These are phyloP conservation scores for Boletus barrowsii DNA, from an alignment of 768 basidiomycete genomes.

Conservation along the genomic window DNA sequence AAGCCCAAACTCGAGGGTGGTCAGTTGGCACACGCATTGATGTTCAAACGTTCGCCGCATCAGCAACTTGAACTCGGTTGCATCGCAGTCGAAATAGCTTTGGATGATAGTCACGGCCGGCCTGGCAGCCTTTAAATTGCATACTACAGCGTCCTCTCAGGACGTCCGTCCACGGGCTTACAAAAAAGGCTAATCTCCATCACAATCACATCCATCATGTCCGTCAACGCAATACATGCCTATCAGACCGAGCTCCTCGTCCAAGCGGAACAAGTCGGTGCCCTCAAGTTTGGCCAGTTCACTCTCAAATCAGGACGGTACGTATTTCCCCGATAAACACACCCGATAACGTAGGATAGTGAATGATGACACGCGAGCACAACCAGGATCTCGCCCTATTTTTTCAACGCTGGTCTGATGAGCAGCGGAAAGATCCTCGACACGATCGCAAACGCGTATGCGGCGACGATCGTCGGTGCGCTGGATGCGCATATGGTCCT, in stretches of 20 bases:
- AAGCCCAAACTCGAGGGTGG: no score
- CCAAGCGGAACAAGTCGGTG: constrained; percentile 63
- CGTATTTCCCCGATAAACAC: constrained; percentile 25
- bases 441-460: constrained; percentile 77
- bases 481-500: constrained; percentile 30
- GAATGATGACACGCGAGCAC: background rate
- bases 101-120: no score
- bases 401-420: constrained; percentile 92
- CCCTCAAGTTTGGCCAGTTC: constrained; percentile 88
- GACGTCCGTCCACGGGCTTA: no score
- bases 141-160: no score
- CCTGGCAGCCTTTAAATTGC: no score
- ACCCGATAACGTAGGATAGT: background rate
- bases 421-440: constrained; percentile 80
- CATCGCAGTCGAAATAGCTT: no score
- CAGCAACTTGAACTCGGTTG: no score
- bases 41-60: no score
- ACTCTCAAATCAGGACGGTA: constrained; percentile 94
- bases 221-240: constrained; percentile 32
- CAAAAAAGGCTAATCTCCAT: constrained; percentile 7
- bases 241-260: constrained; percentile 69
- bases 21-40: no score
- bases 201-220: constrained; percentile 7
- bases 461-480: constrained; percentile 67
- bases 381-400: constrained; percentile 85